phyloP scores from a whole-genome alignment of 208 protist genomes.

The Novymonas esmeraldas region DNA sequence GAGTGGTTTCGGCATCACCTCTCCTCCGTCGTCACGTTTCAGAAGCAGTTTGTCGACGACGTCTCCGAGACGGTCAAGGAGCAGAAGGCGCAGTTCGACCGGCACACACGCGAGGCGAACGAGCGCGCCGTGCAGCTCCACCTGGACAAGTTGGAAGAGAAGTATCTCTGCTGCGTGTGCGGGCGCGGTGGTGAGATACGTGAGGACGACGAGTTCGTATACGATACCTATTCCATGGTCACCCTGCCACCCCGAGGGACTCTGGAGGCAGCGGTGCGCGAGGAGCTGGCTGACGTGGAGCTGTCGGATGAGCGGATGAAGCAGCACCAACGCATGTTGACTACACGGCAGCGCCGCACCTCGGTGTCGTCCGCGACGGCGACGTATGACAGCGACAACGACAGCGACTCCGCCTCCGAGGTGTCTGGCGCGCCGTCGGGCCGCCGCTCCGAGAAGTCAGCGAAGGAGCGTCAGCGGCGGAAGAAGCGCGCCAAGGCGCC shows the following conservation, averaged over 20 bases:
- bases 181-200: slow-evolving; percentile 64
- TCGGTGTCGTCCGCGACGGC: neutral
- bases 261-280: slow-evolving; percentile 39
- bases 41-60: slow-evolving; percentile 86
- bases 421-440: slow-evolving; percentile 3
- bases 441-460: neutral
- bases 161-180: slow-evolving; percentile 87
- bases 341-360: slow-evolving; percentile 4
- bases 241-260: slow-evolving; percentile 39
- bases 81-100: slow-evolving; percentile 53
- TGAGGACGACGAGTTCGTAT: slow-evolving; percentile 55
- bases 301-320: slow-evolving; percentile 28
- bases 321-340: slow-evolving; percentile 19
- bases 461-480: neutral
- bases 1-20: slow-evolving; percentile 56
- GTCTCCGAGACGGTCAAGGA: slow-evolving; percentile 63
- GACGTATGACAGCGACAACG: slow-evolving; percentile 13
- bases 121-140: slow-evolving; percentile 72
- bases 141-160: slow-evolving; percentile 75
- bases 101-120: slow-evolving; percentile 51
- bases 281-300: slow-evolving; percentile 22
- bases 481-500: slow-evolving; percentile 2
- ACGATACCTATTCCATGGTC: slow-evolving; percentile 71
- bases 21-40: slow-evolving; percentile 67
- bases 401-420: slow-evolving; percentile 6